Conservation (phyloP, 2,329 filamentous ascomycete genomes). For the Sporothrix curviconia region DNA sequence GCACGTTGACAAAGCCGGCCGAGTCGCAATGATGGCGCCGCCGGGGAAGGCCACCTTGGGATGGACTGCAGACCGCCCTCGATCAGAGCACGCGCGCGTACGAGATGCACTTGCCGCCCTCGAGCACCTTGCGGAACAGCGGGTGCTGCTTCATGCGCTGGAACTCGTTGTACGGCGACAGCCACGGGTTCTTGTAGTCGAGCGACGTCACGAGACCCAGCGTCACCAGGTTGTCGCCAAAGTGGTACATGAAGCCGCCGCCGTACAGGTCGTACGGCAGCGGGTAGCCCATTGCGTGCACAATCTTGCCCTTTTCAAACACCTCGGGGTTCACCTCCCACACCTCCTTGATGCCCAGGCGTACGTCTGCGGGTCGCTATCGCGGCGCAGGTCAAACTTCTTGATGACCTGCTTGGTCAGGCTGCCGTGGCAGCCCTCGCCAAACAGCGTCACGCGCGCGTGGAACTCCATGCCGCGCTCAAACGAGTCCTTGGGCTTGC, state of each 20-base stretch:
- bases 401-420: conserved; percentile 91
- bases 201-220: conserved; percentile 87
- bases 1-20: conserved; percentile 92
- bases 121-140: conserved; percentile 77
- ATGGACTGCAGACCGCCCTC: conserved; percentile 98
- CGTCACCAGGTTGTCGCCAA: conserved; percentile 92
- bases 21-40: conserved; percentile 90
- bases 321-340: conserved; percentile 95
- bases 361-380: conserved; percentile 93
- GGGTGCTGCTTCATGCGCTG: conserved; percentile 98
- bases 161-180: conserved; percentile 92
- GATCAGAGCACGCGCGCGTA: conserved; percentile 85
- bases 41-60: conserved; percentile 92
- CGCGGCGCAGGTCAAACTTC: conserved; percentile 82
- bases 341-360: conserved; percentile 89
- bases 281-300: conserved; percentile 90
- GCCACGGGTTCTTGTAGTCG: conserved; percentile 94
- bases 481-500: conserved; percentile 81
- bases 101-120: conserved; percentile 95
- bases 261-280: conserved; percentile 85
- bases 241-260: conserved; percentile 99
- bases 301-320: conserved; percentile 77
- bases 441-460: conserved; percentile 83
- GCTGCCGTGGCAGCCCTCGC: conserved; percentile 92
- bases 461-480: conserved; percentile 99